Conservation (phyloP, 164 flowering plant genomes). For the Berberis thunbergii region DNA sequence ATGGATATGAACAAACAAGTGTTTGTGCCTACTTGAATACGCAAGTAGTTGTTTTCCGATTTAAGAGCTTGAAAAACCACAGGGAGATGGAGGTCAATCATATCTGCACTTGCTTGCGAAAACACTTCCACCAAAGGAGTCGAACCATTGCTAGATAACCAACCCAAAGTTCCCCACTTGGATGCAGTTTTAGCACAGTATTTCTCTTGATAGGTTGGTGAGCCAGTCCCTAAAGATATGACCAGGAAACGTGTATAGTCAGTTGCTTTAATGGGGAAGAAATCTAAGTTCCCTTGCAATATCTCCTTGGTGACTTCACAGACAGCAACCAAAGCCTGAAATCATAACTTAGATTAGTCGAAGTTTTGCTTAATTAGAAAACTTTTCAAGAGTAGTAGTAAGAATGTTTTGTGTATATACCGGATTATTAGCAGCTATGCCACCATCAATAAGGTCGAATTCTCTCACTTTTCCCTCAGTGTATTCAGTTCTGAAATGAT, state of each 20-base stretch:
- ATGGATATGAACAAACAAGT: background rate
- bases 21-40: conserved; percentile 21
- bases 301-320: conserved; percentile 21
- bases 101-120: conserved; percentile 26
- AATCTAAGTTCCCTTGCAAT: conserved; percentile 12
- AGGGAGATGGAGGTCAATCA: conserved; percentile 23
- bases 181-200: conserved; percentile 19
- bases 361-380: background rate
- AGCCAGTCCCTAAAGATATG: conserved; percentile 33
- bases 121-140: conserved; percentile 24
- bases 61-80: conserved; percentile 22
- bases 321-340: conserved; percentile 22
- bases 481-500: conserved; percentile 18
- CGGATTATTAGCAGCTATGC: conserved; percentile 22
- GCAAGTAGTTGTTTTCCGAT: conserved; percentile 20
- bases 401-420: background rate
- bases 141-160: conserved; percentile 16
- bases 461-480: background rate
- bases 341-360: background rate
- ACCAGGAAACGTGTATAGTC: conserved; percentile 20
- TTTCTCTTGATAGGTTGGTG: conserved; percentile 10
- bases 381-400: background rate
- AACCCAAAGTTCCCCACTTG: conserved; percentile 29
- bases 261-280: conserved; percentile 13
- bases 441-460: conserved; percentile 25